Evolutionary conservation across 257 asterid species (phyloP).

Genomic region (Cruciata laevipes): DNA sequence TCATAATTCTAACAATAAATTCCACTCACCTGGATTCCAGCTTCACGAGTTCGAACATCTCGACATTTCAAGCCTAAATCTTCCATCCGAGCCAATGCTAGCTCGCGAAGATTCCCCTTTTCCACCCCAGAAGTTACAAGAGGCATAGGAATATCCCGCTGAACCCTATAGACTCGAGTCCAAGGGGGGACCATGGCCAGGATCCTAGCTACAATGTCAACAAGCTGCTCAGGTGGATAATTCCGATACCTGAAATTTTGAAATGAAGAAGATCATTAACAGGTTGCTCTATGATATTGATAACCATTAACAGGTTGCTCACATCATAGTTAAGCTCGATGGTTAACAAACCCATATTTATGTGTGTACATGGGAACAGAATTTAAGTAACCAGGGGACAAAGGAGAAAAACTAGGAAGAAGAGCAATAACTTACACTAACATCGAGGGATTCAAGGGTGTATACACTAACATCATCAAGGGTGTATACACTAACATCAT

Average conservation of each 20-base stretch:
- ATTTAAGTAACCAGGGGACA: not conserved
- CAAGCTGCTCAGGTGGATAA: constrained; percentile 99
- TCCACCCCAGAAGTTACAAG: constrained; percentile 97
- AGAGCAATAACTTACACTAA: not conserved
- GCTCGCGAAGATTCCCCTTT: constrained; percentile 97
- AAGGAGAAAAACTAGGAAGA: not conserved
- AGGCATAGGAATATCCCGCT: constrained; percentile 99
- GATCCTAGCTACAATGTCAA: constrained; percentile 93
- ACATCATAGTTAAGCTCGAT: not conserved
- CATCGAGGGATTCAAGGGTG: not conserved
- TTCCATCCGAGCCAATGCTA: constrained; percentile 96
- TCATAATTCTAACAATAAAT: not conserved
- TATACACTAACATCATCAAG: not conserved
- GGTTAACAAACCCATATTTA: not conserved
- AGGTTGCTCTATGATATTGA: too few relatives aligned
- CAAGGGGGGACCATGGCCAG: constrained; percentile 97
- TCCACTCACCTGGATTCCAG: constrained; percentile 83
- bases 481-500: not conserved
- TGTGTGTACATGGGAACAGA: not conserved
- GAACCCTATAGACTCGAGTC: constrained; percentile 99
- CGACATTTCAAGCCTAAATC: constrained; percentile 98
- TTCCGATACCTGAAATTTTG: constrained; percentile 60
- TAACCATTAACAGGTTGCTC: too few relatives aligned
- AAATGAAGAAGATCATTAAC: constrained; percentile 3
- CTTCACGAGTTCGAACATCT: constrained; percentile 98